Base-by-base conservation (phyloP, 805 yeast genomes). In the Metahyphopichia silvanorum region DNA sequence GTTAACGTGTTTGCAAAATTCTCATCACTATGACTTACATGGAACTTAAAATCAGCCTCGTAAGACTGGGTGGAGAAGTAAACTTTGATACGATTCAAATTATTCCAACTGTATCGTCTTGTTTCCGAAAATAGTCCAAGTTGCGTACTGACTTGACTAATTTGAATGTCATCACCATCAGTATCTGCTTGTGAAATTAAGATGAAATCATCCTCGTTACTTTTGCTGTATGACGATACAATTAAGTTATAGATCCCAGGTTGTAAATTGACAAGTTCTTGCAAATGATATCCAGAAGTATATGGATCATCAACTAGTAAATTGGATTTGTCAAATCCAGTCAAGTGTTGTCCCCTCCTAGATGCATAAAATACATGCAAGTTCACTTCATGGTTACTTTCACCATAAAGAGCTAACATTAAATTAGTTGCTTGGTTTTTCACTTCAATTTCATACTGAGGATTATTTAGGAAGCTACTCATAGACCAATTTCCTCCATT, bases 401-500 rank as follows among this genome's bases (percentile, higher is more conserved):
- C 40, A 3, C 53, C 31, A 18, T 57, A 45, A 11, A 63, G 44
- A 2, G 42, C 50, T 0, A 60, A 40, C 9, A 44, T 24, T 2
- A 53, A 21, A 8, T 45, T 45, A 2, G 53, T 39, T 7, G 40
- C 29, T 3, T 33, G 35, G 2, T 40, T 36, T 2, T 33, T 21
- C 0, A 55, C 49, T 9, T 49, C 48, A 1, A 70, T 22, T 6
- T 41, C 47, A 31, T 60, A 77, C 40, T 78, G 85, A 0, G 86
- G 86, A 40, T 81, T 81, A 7, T 59, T 46, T 14, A 71, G 46
- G 42, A 66, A 81, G 1, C 70, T 52, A 5, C 69, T 57, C 16
- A 58, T 37, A 0, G 69, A 38, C 76, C 78, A 74, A 43, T 66
- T 73, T 0, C 87, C 86, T 2, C 85, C 86, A 27, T 69, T 52